Percentiles rank a stretch among this genome's conserved stretches.
phyloP scores from a whole-genome alignment of 1,284 basidiomycete species.

The Leccinum cinnamomeum region DNA sequence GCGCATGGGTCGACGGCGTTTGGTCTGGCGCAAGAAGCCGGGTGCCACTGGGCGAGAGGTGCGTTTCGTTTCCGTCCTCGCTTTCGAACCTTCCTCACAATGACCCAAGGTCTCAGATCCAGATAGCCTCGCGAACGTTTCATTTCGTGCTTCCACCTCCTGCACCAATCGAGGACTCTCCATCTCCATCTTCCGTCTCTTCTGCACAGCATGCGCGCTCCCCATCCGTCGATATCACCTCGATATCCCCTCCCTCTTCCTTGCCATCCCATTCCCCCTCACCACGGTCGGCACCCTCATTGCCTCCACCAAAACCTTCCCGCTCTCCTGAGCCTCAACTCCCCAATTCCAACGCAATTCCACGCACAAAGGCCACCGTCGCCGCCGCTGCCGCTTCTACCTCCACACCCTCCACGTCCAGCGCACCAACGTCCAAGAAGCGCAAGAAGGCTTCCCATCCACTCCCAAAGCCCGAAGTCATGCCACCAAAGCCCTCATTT shows the following conservation, averaged over 20 bases:
- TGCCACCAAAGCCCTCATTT: constrained; percentile 75
- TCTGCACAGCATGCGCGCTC: constrained; percentile 61
- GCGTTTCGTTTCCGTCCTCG: constrained; percentile 28
- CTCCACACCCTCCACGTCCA: constrained; percentile 7
- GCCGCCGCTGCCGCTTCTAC: constrained; percentile 25
- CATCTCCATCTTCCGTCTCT: constrained; percentile 68
- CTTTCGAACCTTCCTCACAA: constrained; percentile 8
- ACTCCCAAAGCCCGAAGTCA: constrained; percentile 63
- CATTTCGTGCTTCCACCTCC: constrained; percentile 89
- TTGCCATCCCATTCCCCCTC: constrained; percentile 71
- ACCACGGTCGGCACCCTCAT: constrained; percentile 39
- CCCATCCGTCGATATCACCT: constrained; percentile 77
- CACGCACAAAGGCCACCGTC: constrained; percentile 49
- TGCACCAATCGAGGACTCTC: constrained; percentile 68
- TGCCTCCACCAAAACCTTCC: constrained; percentile 39
- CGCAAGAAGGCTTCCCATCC: constrained; percentile 62
- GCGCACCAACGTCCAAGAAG: constrained; percentile 52
- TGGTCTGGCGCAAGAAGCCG: constrained; percentile 89
- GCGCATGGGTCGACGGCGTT: constrained; percentile 96
- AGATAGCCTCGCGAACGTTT: constrained; percentile 97
- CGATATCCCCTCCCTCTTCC: constrained; percentile 79
- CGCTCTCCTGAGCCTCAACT: constrained; percentile 45
- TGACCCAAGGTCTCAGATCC: constrained; percentile 89
- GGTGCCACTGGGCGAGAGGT: constrained; percentile 83
- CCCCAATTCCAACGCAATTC: constrained; percentile 62